A percentile compares a stretch with the other conserved stretches of the same genome.
Evolutionary conservation across 1,284 basidiomycete species (phyloP).

Genomic region (Apiotrichum veenhuisii): DNA sequence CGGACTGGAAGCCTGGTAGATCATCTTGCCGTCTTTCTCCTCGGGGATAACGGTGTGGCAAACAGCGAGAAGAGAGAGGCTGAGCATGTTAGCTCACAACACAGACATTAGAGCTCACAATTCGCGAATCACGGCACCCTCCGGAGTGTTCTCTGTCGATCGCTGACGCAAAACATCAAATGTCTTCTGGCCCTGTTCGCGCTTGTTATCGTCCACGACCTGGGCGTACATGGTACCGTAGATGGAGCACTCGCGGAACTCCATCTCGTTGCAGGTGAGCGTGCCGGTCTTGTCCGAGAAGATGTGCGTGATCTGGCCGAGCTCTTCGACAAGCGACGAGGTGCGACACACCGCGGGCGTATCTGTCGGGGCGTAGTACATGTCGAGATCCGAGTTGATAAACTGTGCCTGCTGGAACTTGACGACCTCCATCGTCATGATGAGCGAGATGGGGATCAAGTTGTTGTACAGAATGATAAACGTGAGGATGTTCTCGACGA

Average conservation of each 20-base stretch:
- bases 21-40: slow-evolving; percentile 70
- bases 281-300: slow-evolving; percentile 99
- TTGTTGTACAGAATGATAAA: slow-evolving; percentile 99
- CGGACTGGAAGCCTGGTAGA: slow-evolving; percentile 94
- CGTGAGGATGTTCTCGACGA: slow-evolving; percentile 90
- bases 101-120: slow-evolving; percentile 54
- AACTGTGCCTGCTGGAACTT: slow-evolving; percentile 96
- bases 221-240: slow-evolving; percentile 88
- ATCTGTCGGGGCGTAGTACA: slow-evolving; percentile 92
- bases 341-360: slow-evolving; percentile 96
- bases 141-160: slow-evolving; percentile 57
- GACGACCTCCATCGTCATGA: slow-evolving; percentile 99
- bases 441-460: slow-evolving; percentile 96
- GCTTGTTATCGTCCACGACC: slow-evolving; percentile 74
- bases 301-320: slow-evolving; percentile 92
- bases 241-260: slow-evolving; percentile 87
- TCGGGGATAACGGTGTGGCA: slow-evolving; percentile 99
- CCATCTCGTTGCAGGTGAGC: slow-evolving; percentile 96
- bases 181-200: slow-evolving; percentile 56
- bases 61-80: slow-evolving; percentile 79
- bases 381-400: slow-evolving; percentile 94
- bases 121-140: slow-evolving; percentile 69
- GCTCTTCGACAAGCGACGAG: slow-evolving; percentile 93
- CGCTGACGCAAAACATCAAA: slow-evolving; percentile 45
- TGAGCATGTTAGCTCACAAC: slow-evolving; percentile 8